Conservation (phyloP, 805 yeast genomes). For the Saccharomyces eubayanus region DNA sequence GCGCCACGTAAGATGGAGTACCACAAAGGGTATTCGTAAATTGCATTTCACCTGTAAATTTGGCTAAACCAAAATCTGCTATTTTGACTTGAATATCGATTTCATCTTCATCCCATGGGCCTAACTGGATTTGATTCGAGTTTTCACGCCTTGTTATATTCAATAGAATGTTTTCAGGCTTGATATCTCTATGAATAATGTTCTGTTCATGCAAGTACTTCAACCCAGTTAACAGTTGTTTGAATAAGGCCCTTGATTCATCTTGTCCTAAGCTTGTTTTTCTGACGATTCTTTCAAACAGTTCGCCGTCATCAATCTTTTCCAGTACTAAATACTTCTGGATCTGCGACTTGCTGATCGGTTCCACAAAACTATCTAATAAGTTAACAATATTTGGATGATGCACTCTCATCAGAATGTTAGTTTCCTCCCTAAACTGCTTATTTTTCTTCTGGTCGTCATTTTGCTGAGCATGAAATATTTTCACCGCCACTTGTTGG, state of each 20-base stretch:
- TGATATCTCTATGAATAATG: slow-evolving; percentile 70
- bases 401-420: slow-evolving; percentile 52
- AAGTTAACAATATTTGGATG: slow-evolving; percentile 67
- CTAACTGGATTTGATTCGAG: slow-evolving; percentile 26
- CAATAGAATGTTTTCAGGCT: slow-evolving; percentile 64
- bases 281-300: slow-evolving; percentile 61
- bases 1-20: slow-evolving; percentile 83
- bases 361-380: slow-evolving; percentile 51
- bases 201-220: slow-evolving; percentile 58
- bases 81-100: slow-evolving; percentile 59
- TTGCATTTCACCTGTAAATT: slow-evolving; percentile 56
- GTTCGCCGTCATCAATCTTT: slow-evolving; percentile 66
- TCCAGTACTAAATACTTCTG: slow-evolving; percentile 57
- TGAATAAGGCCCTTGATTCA: slow-evolving; percentile 55
- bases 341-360: slow-evolving; percentile 37
- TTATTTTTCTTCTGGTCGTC: slow-evolving; percentile 35
- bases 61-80: slow-evolving; percentile 71
- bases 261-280: slow-evolving; percentile 53
- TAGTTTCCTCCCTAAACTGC: slow-evolving; percentile 56
- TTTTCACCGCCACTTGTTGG: slow-evolving; percentile 60
- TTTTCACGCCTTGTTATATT: slow-evolving; percentile 39
- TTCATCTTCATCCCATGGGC: slow-evolving; percentile 46
- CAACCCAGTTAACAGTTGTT: slow-evolving; percentile 58
- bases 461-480: slow-evolving; percentile 50
- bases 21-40: slow-evolving; percentile 78